These are phyloP conservation scores for Stephanodiscus minutulus DNA, from an alignment of 108 stramenopile genomes.

Conservation along the genomic window DNA sequence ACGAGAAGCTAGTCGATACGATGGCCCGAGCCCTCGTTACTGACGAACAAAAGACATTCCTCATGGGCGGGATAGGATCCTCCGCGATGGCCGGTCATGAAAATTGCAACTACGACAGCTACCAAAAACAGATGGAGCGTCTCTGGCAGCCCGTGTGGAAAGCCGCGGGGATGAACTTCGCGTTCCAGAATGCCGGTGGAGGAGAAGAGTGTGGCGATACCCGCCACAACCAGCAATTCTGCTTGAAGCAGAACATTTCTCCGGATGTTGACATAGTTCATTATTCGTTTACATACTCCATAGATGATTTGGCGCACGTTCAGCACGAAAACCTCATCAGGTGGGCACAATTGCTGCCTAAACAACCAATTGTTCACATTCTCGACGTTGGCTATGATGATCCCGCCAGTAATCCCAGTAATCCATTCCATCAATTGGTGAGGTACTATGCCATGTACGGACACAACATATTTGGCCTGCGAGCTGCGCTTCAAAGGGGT, in stretches of 20 bases:
- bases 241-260: constrained; percentile 49
- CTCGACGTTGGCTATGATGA: constrained; percentile 30
- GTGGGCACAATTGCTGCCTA: constrained; percentile 44
- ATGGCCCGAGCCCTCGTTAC: constrained; percentile 50
- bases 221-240: constrained; percentile 48
- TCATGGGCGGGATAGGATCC: constrained; percentile 51
- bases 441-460: constrained; percentile 44
- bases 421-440: constrained; percentile 2
- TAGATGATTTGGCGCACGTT: constrained; percentile 26
- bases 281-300: constrained; percentile 36
- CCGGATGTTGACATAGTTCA: constrained; percentile 48
- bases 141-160: constrained; percentile 40
- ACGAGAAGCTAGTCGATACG: constrained; percentile 24
- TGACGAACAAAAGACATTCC: constrained; percentile 45
- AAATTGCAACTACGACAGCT: constrained; percentile 51
- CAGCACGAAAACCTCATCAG: constrained; percentile 46
- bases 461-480: constrained; percentile 40
- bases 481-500: constrained; percentile 31
- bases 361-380: constrained; percentile 47
- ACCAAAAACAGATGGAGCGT: constrained; percentile 54
- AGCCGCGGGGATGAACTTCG: constrained; percentile 54
- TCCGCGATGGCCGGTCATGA: constrained; percentile 52
- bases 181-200: constrained; percentile 53
- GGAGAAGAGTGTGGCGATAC: constrained; percentile 48
- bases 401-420: neutral